Percentiles rank a stretch among this genome's conserved stretches.
These are phyloP conservation scores for Thraustochytrium sp. DNA, from an alignment of 352 stramenopile species.

Conservation along the genomic window DNA sequence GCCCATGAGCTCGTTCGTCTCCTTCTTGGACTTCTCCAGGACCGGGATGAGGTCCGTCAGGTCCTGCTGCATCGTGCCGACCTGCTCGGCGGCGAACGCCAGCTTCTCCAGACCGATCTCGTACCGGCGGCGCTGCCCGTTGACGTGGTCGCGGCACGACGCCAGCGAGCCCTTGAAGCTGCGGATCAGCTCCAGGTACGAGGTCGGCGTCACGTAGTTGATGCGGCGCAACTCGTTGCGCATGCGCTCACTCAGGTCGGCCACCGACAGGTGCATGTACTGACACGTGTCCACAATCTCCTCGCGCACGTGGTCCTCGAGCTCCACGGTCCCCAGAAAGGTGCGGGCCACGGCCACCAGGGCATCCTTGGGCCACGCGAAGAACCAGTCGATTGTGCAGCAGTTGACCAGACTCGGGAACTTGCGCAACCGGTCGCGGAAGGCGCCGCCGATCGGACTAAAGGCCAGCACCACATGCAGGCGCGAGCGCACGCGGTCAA, in stretches of 20 bases:
- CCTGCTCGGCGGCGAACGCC: slow-evolving; percentile 78
- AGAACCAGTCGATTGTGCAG: slow-evolving; percentile 91
- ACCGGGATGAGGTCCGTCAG: slow-evolving; percentile 81
- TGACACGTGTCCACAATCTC: slow-evolving; percentile 80
- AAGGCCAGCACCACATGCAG: slow-evolving; percentile 76
- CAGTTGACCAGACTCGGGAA: slow-evolving; percentile 86
- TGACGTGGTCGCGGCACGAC: slow-evolving; percentile 70
- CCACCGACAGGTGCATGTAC: slow-evolving; percentile 81
- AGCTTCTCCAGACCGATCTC: slow-evolving; percentile 83
- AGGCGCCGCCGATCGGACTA: slow-evolving; percentile 73
- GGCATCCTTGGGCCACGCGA: slow-evolving; percentile 81
- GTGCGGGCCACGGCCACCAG: slow-evolving; percentile 79
- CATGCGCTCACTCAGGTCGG: slow-evolving; percentile 69
- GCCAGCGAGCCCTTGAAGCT: slow-evolving; percentile 79
- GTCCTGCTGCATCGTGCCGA: slow-evolving; percentile 83
- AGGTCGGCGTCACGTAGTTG: slow-evolving; percentile 87
- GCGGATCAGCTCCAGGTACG: slow-evolving; percentile 83
- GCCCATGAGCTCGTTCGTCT: slow-evolving; percentile 77
- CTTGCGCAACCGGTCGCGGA: slow-evolving; percentile 71
- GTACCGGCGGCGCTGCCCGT: slow-evolving; percentile 71
- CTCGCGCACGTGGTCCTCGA: slow-evolving; percentile 60
- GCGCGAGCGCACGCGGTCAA: slow-evolving; percentile 59
- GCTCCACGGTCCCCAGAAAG: slow-evolving; percentile 72
- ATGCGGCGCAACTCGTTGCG: slow-evolving; percentile 71
- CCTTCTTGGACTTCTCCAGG: slow-evolving; percentile 80